A percentile compares a stretch with the other conserved stretches of the same genome.
phyloP scores from a whole-genome alignment of 768 basidiomycete genomes.

The Panaeolus papilionaceus region DNA sequence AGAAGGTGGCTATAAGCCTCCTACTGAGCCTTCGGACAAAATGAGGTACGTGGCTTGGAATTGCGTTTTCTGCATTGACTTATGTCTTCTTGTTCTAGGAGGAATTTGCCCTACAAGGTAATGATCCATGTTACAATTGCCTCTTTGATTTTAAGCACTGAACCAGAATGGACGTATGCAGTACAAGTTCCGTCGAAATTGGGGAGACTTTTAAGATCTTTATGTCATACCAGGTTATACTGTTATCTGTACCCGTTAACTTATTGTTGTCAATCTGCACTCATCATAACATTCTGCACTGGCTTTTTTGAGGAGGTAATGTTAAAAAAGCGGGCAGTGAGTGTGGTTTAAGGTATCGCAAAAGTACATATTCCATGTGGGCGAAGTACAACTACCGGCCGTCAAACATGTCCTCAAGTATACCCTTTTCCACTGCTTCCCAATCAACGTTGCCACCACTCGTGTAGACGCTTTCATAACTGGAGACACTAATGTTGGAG shows the following conservation, averaged over 20 bases:
- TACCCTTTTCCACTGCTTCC: slow-evolving; percentile 82
- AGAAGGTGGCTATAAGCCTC: slow-evolving; percentile 71
- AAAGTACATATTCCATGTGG: background rate
- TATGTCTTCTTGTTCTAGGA: slow-evolving; percentile 44
- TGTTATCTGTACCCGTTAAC: slow-evolving; percentile 18
- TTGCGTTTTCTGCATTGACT: slow-evolving; percentile 13
- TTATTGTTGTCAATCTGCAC: slow-evolving; percentile 17
- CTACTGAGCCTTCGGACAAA: slow-evolving; percentile 76
- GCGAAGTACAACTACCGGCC: slow-evolving; percentile 48
- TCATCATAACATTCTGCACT: background rate
- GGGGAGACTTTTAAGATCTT: slow-evolving; percentile 78
- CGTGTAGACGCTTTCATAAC: slow-evolving; percentile 91
- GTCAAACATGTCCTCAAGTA: slow-evolving; percentile 93
- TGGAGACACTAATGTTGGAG: slow-evolving; percentile 83
- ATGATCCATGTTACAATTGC: slow-evolving; percentile 19
- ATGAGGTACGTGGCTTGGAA: slow-evolving; percentile 56
- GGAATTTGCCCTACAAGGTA: slow-evolving; percentile 91
- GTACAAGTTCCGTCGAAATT: slow-evolving; percentile 90
- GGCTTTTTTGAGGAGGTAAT: background rate
- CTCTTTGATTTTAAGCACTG: slow-evolving; percentile 44
- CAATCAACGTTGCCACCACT: slow-evolving; percentile 86
- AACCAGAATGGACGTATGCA: slow-evolving; percentile 64
- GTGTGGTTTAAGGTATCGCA: background rate
- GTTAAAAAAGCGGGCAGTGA: too few relatives aligned
- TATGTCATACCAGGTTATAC: background rate